Conservation (phyloP, 179 eudicot species). For the Beta lomatogona region DNA sequence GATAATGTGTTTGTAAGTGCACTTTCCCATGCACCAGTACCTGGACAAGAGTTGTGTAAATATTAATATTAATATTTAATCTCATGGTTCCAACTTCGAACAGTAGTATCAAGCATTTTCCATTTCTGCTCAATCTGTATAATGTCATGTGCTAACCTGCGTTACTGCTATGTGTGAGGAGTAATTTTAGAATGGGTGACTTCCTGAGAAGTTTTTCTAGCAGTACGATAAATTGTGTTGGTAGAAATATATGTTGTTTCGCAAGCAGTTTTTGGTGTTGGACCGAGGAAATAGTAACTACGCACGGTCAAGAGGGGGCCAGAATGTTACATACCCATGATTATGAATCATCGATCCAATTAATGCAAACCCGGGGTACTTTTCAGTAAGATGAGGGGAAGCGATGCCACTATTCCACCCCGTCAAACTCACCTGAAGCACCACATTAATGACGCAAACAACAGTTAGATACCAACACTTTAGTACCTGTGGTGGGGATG, state of each 20-base stretch:
- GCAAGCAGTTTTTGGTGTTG: no score
- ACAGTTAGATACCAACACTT: not conserved
- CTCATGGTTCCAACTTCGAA: not conserved
- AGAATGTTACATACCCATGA: not conserved
- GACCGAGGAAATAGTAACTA: no score
- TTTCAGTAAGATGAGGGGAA: no score
- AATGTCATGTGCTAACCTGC: no score
- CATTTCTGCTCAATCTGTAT: not conserved
- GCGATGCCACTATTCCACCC: no score
- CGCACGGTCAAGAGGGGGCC: no score
- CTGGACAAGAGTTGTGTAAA: slow-evolving; percentile 35
- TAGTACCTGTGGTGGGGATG: slow-evolving; percentile 90
- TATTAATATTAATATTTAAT: not conserved
- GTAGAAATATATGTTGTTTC: no score
- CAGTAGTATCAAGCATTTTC: not conserved
- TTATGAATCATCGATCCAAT: not conserved
- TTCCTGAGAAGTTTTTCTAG: no score
- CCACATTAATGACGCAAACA: not conserved
- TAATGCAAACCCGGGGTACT: no score
- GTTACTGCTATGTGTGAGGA: no score
- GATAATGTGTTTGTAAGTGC: slow-evolving; percentile 96
- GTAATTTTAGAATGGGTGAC: no score
- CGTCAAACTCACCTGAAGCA: not conserved
- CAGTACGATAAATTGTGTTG: no score
- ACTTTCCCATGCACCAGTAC: slow-evolving; percentile 99